A percentile compares a stretch with the other conserved stretches of the same genome.
phyloP scores from a whole-genome alignment of 2,329 filamentous ascomycete species.

The Trichophaea hybrida region DNA sequence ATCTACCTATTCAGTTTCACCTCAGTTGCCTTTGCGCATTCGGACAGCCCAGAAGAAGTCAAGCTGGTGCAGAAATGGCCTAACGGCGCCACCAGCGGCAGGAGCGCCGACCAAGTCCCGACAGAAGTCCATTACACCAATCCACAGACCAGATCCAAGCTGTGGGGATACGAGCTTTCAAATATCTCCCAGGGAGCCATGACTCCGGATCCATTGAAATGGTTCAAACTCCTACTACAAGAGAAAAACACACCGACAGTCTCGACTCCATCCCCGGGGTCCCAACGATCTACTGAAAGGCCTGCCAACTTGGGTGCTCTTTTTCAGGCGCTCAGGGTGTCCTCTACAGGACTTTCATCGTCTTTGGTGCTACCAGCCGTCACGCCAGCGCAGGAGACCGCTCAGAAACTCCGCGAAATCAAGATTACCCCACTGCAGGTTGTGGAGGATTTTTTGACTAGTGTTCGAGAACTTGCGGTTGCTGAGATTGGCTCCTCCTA shows the following conservation, averaged over 20 bases:
- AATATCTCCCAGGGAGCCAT: background rate
- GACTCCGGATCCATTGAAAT: background rate
- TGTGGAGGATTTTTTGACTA: background rate
- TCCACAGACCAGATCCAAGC: background rate
- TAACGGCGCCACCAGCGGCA: background rate
- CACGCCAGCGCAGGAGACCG: background rate
- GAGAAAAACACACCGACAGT: background rate
- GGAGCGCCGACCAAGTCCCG: background rate
- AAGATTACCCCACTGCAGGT: background rate
- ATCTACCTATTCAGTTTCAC: background rate
- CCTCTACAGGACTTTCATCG: no score
- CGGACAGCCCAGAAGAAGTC: background rate
- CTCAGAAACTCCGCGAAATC: background rate
- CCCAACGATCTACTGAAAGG: background rate
- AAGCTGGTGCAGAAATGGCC: background rate
- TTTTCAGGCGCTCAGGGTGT: no score
- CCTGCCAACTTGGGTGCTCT: no score
- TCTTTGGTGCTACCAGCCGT: no score
- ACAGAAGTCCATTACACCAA: background rate
- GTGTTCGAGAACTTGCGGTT: background rate
- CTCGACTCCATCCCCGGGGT: background rate
- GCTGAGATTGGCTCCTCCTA: background rate
- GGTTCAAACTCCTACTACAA: constrained; percentile 6
- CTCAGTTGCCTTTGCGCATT: background rate
- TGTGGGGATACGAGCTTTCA: background rate